phyloP scores from a whole-genome alignment of 208 protist genomes.

The Wallacemonas sp. region DNA sequence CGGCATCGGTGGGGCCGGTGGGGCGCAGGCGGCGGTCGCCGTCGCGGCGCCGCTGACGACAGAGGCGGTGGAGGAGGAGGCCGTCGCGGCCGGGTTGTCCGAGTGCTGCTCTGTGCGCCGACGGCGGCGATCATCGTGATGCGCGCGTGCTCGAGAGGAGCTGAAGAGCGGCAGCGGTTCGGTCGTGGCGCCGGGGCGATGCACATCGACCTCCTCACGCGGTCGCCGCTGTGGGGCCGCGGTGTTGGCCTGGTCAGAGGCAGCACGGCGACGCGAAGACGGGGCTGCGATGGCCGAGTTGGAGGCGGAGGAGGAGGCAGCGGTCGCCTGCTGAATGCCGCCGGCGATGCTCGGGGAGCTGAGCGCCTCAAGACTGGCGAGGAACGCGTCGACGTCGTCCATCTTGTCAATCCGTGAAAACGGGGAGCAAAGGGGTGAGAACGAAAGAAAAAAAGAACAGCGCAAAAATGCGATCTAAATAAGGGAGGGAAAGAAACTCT shows the following conservation, averaged over 20 bases:
- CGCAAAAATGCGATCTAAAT: too few relatives aligned
- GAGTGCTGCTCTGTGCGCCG: neutral
- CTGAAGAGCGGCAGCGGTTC: neutral
- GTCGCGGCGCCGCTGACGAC: neutral
- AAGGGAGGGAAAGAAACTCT: too few relatives aligned
- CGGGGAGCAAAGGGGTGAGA: neutral
- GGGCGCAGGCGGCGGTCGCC: neutral
- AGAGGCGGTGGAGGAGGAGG: neutral
- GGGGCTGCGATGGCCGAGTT: too few relatives aligned
- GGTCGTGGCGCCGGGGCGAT: too few relatives aligned
- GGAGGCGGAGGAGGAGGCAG: neutral
- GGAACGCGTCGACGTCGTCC: conserved; percentile 60
- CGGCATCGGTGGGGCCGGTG: too few relatives aligned
- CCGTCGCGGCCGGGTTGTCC: too few relatives aligned
- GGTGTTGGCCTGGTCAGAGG: neutral
- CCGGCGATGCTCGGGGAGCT: conserved; percentile 37
- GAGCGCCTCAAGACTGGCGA: conserved; percentile 56
- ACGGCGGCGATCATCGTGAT: neutral
- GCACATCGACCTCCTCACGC: neutral
- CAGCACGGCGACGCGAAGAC: too few relatives aligned
- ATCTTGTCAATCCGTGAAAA: conserved; percentile 23
- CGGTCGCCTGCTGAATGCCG: conserved; percentile 26
- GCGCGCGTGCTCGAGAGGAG: conserved; percentile 3
- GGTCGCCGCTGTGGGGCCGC: neutral
- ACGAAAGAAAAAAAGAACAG: conserved; percentile 6